Conservation (phyloP, 2,329 filamentous ascomycete genomes). For the Fusarium torreyae region DNA sequence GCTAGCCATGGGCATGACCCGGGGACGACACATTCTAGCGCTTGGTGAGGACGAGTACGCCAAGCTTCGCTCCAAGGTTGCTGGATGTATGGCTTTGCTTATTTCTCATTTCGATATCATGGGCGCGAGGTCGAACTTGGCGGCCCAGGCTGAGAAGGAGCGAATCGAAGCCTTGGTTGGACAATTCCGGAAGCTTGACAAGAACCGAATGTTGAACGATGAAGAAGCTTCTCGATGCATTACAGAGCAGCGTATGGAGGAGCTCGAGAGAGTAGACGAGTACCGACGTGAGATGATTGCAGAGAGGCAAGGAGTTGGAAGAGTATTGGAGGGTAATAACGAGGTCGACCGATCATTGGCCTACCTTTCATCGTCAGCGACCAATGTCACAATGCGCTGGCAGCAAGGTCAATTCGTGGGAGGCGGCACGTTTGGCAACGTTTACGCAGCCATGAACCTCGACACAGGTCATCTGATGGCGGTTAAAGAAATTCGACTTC, state of each 20-base stretch:
- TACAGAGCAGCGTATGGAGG: constrained; percentile 80
- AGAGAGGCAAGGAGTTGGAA: constrained; percentile 88
- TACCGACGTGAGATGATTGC: constrained; percentile 83
- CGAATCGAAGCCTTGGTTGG: constrained; percentile 84
- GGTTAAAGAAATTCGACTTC: constrained; percentile 97
- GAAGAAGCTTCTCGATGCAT: constrained; percentile 86
- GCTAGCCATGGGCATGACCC: constrained; percentile 97
- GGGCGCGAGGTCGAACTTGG: constrained; percentile 92
- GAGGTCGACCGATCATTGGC: constrained; percentile 96
- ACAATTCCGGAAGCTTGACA: constrained; percentile 83
- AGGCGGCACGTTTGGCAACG: constrained; percentile 96
- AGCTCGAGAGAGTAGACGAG: constrained; percentile 83
- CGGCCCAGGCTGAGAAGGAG: constrained; percentile 94
- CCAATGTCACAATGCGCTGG: constrained; percentile 96
- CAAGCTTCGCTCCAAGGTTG: constrained; percentile 87
- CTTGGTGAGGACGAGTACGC: constrained; percentile 91
- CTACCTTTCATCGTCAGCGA: constrained; percentile 92
- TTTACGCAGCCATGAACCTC: constrained; percentile 97
- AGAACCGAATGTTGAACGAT: constrained; percentile 81
- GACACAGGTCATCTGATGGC: constrained; percentile 98
- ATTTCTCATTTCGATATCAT: constrained; percentile 99
- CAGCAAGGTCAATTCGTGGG: constrained; percentile 99
- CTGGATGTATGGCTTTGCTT: constrained; percentile 95
- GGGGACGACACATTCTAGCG: constrained; percentile 92
- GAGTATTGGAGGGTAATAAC: constrained; percentile 93